Evolutionary conservation across 1,139 yeast genomes (phyloP).

Genomic region (Geotrichum siamense): DNA sequence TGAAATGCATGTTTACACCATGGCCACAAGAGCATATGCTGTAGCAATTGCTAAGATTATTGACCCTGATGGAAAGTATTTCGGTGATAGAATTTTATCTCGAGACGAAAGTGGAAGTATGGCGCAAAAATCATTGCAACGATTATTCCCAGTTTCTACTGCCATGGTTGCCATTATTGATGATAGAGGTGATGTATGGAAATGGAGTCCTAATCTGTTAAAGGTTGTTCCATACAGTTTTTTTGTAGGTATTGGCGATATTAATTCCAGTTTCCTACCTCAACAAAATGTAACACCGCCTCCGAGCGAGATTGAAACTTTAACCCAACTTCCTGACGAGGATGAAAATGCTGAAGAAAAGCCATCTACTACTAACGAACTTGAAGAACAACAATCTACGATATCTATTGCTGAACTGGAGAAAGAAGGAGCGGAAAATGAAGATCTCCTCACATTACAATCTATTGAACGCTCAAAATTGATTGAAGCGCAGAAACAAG

Average conservation of each 20-base stretch:
- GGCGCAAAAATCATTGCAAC: constrained; percentile 77
- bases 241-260: constrained; percentile 96
- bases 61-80: constrained; percentile 79
- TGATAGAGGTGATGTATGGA: constrained; percentile 99
- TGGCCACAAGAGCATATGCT: constrained; percentile 98
- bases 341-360: constrained; percentile 11
- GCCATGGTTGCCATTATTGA: constrained; percentile 95
- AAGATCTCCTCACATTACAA: constrained; percentile 27
- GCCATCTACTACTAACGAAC: constrained; percentile 17
- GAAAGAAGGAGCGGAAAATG: constrained; percentile 20
- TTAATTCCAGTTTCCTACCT: constrained; percentile 86
- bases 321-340: constrained; percentile 20
- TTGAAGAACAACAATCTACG: constrained; percentile 17
- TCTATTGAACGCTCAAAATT: constrained; percentile 51
- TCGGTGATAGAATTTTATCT: constrained; percentile 85
- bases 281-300: constrained; percentile 45
- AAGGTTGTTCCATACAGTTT: constrained; percentile 94
- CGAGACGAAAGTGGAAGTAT: constrained; percentile 93
- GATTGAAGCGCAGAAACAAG: constrained; percentile 60
- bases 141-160: constrained; percentile 92
- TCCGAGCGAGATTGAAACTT: constrained; percentile 9
- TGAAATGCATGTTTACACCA: constrained; percentile 92
- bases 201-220: constrained; percentile 86
- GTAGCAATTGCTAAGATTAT: constrained; percentile 81
- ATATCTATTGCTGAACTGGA: constrained; percentile 3